phyloP scores from a whole-genome alignment of 129 eudicot species.

The Flaveria bidentis region DNA sequence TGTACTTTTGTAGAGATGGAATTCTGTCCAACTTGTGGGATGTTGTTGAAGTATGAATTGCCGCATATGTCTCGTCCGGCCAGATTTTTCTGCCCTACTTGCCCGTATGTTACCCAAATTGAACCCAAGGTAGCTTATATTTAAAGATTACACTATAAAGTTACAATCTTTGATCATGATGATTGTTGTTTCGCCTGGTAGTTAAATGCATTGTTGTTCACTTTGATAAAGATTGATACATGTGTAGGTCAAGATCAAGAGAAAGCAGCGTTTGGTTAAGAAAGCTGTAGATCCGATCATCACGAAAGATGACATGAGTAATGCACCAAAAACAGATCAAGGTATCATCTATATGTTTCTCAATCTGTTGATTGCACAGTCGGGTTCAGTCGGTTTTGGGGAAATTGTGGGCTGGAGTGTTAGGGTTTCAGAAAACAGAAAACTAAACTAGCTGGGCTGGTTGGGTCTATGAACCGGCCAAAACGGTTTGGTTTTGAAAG shows the following conservation, averaged over 20 bases:
- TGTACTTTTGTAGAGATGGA: constrained; percentile 45
- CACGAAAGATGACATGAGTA: constrained; percentile 54
- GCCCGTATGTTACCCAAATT: constrained; percentile 65
- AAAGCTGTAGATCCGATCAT: constrained; percentile 67
- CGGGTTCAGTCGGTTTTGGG: neutral
- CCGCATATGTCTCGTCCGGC: constrained; percentile 55
- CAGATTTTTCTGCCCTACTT: constrained; percentile 67
- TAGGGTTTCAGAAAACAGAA: no score
- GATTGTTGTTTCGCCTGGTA: neutral
- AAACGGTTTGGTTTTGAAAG: neutral
- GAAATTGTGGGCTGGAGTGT: no score
- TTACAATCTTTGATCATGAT: neutral
- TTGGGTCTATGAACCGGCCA: neutral
- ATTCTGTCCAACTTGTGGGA: constrained; percentile 81
- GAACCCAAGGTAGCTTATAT: constrained; percentile 52
- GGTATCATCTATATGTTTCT: constrained; percentile 35
- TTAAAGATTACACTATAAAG: neutral
- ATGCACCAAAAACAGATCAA: constrained; percentile 55
- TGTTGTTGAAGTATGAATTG: constrained; percentile 63
- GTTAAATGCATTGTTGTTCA: neutral
- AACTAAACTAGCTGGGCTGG: no score
- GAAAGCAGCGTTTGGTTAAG: constrained; percentile 56
- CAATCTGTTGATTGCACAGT: neutral
- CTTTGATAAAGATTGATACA: neutral
- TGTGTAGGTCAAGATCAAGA: constrained; percentile 66